phyloP scores from a whole-genome alignment of 2,329 filamentous ascomycete genomes.

The Diplocarpon mali region DNA sequence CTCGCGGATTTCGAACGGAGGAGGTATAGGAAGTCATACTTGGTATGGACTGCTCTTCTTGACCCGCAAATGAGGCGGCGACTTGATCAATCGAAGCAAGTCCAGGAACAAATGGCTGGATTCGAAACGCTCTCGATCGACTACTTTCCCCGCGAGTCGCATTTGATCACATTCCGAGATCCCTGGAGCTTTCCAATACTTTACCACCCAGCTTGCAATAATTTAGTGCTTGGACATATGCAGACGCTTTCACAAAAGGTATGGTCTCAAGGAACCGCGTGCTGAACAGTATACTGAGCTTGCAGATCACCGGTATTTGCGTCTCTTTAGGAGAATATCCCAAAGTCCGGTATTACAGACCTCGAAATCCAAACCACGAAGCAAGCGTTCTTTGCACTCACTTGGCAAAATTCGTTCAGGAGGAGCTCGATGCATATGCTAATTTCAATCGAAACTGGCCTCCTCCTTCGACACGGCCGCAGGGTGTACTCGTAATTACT shows the following conservation, averaged over 20 bases:
- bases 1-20: slow-evolving; percentile 82
- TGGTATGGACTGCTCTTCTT: slow-evolving; percentile 78
- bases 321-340: slow-evolving; percentile 91
- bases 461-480: slow-evolving; percentile 64
- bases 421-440: slow-evolving; percentile 81
- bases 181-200: slow-evolving; percentile 92
- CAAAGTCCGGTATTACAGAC: slow-evolving; percentile 81
- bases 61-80: slow-evolving; percentile 59
- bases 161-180: slow-evolving; percentile 83
- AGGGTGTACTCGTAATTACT: slow-evolving; percentile 73
- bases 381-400: slow-evolving; percentile 80
- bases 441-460: slow-evolving; percentile 79
- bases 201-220: slow-evolving; percentile 84
- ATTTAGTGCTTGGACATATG: slow-evolving; percentile 72
- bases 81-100: slow-evolving; percentile 59
- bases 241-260: slow-evolving; percentile 82
- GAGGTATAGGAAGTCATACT: slow-evolving; percentile 66
- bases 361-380: slow-evolving; percentile 65
- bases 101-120: slow-evolving; percentile 64
- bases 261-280: slow-evolving; percentile 10
- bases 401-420: slow-evolving; percentile 81
- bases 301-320: slow-evolving; percentile 75
- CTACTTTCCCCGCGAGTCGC: slow-evolving; percentile 83
- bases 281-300: slow-evolving; percentile 13
- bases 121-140: slow-evolving; percentile 79